A percentile compares a stretch with the other conserved stretches of the same genome.
These are phyloP conservation scores for Penicillium griseofulvum DNA, from an alignment of 2,329 filamentous ascomycete genomes.

Conservation along the genomic window DNA sequence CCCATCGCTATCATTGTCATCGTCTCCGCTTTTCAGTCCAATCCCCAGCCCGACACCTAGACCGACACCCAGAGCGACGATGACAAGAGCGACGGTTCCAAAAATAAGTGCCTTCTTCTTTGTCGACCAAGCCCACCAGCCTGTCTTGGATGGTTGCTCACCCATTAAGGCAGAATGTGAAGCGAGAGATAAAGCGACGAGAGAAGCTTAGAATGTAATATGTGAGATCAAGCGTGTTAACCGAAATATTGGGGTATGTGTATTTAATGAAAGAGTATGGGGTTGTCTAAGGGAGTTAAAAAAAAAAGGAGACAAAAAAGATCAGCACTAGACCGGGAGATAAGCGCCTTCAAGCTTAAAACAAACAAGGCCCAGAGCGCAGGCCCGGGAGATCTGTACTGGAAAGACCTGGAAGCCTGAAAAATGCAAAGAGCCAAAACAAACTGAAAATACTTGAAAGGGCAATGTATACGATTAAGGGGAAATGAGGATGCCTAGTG, in stretches of 20 bases:
- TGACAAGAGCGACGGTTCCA: slow-evolving; percentile 21
- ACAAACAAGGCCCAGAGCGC: slow-evolving; percentile 1
- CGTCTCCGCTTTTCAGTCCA: slow-evolving; percentile 45
- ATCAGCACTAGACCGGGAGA: slow-evolving; percentile 9
- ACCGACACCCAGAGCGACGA: slow-evolving; percentile 53
- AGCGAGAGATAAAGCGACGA: neutral
- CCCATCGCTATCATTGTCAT: slow-evolving; percentile 25
- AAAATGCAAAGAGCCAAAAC: neutral
- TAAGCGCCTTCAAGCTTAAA: slow-evolving; percentile 19
- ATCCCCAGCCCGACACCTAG: slow-evolving; percentile 59
- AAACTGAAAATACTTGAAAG: neutral
- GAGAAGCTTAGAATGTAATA: neutral
- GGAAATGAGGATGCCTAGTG: slow-evolving; percentile 11
- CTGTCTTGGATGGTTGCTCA: slow-evolving; percentile 20
- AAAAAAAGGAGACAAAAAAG: neutral
- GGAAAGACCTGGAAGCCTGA: neutral
- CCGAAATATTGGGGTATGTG: neutral
- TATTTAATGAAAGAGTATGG: neutral
- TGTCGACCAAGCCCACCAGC: slow-evolving; percentile 30
- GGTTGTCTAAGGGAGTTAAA: neutral
- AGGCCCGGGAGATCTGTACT: slow-evolving; percentile 8
- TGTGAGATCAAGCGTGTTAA: neutral
- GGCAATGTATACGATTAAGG: neutral
- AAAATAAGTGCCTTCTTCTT: slow-evolving; percentile 36
- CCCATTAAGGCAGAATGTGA: neutral